These are phyloP conservation scores for Haematococcus sp. DNA, from an alignment of 139 green algal species.

Conservation along the genomic window DNA sequence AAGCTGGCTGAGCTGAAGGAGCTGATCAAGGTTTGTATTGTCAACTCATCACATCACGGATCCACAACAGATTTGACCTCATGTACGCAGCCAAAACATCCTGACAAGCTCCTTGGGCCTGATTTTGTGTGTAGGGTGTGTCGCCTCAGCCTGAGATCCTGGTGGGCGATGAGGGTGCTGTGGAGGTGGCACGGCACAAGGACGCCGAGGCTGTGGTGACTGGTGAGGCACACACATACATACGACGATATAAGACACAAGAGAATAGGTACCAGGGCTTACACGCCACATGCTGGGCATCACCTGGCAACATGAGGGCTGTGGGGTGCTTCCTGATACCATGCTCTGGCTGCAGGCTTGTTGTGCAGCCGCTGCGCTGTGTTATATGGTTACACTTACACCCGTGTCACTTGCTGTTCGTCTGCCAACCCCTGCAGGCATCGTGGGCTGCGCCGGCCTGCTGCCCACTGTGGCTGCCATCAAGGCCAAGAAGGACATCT, in stretches of 20 bases:
- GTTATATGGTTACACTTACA: no score
- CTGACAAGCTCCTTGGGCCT: not conserved
- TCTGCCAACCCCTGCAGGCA: slow-evolving; percentile 73
- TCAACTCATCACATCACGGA: no score
- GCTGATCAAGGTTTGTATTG: slow-evolving; percentile 28
- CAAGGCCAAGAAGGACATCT: slow-evolving; percentile 95
- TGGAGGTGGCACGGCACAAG: slow-evolving; percentile 68
- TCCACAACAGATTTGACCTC: not conserved
- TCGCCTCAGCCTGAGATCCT: slow-evolving; percentile 85
- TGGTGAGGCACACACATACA: no score
- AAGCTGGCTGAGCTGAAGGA: slow-evolving; percentile 66
- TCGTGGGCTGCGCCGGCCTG: slow-evolving; percentile 96
- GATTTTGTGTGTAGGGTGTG: slow-evolving; percentile 48
- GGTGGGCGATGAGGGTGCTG: slow-evolving; percentile 79
- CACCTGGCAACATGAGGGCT: no score
- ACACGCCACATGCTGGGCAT: no score
- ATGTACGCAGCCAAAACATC: not conserved
- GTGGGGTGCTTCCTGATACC: no score
- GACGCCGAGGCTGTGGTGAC: slow-evolving; percentile 29
- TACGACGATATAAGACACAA: no score
- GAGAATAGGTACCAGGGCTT: no score
- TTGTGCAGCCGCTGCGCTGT: no score
- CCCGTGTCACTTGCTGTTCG: no score
- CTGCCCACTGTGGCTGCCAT: slow-evolving; percentile 96
- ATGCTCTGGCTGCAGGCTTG: no score